phyloP scores from a whole-genome alignment of 1,139 yeast genomes.

The Pichiaceae sp. region DNA sequence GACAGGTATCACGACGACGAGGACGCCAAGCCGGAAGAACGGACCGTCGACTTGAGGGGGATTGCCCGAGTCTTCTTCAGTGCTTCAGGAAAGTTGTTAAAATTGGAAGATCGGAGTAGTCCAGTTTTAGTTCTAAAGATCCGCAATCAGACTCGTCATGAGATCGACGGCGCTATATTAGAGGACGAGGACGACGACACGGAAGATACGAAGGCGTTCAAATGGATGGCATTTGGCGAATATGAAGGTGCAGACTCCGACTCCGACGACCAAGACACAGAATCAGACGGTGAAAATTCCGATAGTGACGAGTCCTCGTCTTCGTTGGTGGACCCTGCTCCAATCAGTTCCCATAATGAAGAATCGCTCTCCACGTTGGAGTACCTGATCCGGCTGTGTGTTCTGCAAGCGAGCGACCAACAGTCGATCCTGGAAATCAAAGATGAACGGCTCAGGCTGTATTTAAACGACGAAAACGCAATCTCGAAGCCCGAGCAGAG shows the following conservation, averaged over 20 bases:
- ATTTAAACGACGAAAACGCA: conserved; percentile 49
- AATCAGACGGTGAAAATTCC: conserved; percentile 3
- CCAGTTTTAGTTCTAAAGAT: conserved; percentile 64
- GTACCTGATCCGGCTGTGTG: conserved; percentile 52
- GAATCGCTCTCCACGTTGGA: conserved; percentile 47
- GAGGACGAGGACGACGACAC: not conserved
- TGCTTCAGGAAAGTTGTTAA: conserved; percentile 62
- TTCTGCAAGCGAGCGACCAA: conserved; percentile 58
- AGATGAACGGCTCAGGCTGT: conserved; percentile 61
- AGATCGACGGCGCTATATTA: conserved; percentile 4
- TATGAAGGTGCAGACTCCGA: conserved; percentile 27
- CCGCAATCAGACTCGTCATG: conserved; percentile 22
- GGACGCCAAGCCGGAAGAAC: conserved; percentile 29
- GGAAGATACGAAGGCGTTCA: not conserved
- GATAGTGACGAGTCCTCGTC: conserved; percentile 11
- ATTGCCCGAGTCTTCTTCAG: conserved; percentile 58
- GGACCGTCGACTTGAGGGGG: conserved; percentile 31
- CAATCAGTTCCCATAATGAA: not conserved
- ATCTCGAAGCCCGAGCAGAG: too few species aligned
- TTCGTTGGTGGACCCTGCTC: conserved; percentile 24
- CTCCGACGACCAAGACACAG: conserved; percentile 12
- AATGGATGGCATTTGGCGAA: conserved; percentile 3
- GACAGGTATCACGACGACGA: conserved; percentile 66
- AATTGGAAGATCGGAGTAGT: conserved; percentile 53
- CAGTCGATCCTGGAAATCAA: conserved; percentile 43